These are phyloP conservation scores for Tolypocladium tropicale DNA, from an alignment of 2,329 filamentous ascomycete genomes.

Conservation along the genomic window DNA sequence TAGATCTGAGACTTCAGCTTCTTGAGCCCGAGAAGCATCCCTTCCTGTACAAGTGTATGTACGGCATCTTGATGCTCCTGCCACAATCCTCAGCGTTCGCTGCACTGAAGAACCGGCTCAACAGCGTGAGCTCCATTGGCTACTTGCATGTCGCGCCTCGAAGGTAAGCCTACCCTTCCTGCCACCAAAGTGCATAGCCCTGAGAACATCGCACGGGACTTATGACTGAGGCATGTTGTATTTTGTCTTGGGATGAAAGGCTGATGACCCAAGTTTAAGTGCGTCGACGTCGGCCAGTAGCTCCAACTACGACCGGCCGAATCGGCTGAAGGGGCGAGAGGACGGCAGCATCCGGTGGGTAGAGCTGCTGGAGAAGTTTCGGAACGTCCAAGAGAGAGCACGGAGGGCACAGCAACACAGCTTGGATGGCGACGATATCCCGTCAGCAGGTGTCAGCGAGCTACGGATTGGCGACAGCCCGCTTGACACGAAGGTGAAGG, in stretches of 20 bases:
- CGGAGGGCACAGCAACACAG: conserved; percentile 56
- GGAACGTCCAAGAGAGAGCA: conserved; percentile 77
- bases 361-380: conserved; percentile 91
- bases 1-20: conserved; percentile 87
- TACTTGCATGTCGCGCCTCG: conserved; percentile 76
- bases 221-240: background rate
- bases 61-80: conserved; percentile 94
- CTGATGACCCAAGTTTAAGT: conserved; percentile 15
- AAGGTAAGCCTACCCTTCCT: conserved; percentile 44
- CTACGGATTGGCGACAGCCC: conserved; percentile 30
- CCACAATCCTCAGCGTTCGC: conserved; percentile 96
- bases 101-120: conserved; percentile 89
- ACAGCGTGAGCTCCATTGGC: conserved; percentile 94
- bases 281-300: conserved; percentile 36
- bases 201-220: background rate
- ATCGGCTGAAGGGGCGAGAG: conserved; percentile 70
- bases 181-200: background rate
- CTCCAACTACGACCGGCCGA: conserved; percentile 60
- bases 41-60: conserved; percentile 94
- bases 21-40: conserved; percentile 93
- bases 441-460: conserved; percentile 32
- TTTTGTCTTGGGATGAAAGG: background rate
- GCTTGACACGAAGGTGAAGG: conserved; percentile 30
- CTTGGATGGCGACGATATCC: conserved; percentile 38
- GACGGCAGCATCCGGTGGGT: conserved; percentile 83